Percentiles rank a stretch among this genome's conserved stretches.
Conservation (phyloP, 2,329 filamentous ascomycete species). For the Arthroderma uncinatum region DNA sequence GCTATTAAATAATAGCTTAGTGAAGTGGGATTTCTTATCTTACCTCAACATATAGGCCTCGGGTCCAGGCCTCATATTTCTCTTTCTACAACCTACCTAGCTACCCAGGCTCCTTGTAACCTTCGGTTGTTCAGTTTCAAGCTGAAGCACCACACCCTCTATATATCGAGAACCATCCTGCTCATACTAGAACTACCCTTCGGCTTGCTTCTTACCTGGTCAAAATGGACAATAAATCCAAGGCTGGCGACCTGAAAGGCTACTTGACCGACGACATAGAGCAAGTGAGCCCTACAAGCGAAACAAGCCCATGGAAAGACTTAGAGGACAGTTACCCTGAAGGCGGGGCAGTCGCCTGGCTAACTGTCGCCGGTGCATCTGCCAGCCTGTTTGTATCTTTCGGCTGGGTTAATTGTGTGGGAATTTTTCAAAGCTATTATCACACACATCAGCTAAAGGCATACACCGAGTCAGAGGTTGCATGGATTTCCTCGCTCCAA, state of each 20-base stretch:
- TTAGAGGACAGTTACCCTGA: background rate
- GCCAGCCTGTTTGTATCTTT: constrained; percentile 41
- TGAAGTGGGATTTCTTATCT: background rate
- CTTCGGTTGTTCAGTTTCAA: background rate
- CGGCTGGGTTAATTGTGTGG: constrained; percentile 42
- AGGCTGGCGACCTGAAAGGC: background rate
- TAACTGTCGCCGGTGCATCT: constrained; percentile 41
- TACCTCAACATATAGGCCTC: background rate
- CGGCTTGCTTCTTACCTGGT: background rate
- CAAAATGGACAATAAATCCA: background rate
- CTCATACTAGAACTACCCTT: background rate
- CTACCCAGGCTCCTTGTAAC: background rate
- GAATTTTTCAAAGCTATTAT: constrained; percentile 52
- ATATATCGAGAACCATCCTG: background rate
- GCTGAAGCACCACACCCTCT: background rate
- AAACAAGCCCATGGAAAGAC: background rate
- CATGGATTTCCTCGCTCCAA: constrained; percentile 46
- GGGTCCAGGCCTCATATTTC: background rate
- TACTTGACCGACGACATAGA: background rate
- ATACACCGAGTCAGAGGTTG: constrained; percentile 44
- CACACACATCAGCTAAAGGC: constrained; percentile 37
- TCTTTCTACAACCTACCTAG: background rate
- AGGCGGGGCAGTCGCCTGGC: constrained; percentile 18
- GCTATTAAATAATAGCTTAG: background rate
- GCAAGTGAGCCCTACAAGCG: background rate